Base-by-base conservation (phyloP, 768 basidiomycete species). In the Russula vinacea region DNA sequence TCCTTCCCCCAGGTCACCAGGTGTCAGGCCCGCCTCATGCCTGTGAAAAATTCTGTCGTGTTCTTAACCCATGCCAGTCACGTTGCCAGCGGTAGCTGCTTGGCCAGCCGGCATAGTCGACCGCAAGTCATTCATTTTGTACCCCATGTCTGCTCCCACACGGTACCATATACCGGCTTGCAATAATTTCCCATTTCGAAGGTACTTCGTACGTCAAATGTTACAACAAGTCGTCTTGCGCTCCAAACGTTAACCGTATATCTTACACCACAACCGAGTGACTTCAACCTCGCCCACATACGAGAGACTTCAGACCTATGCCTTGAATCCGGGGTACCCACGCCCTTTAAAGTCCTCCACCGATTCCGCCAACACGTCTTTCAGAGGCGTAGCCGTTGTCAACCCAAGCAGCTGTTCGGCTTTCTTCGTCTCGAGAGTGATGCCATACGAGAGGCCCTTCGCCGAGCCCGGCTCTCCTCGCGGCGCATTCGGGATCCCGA, bases 401-500 rank as follows among this genome's bases (percentile, higher is more conserved):
- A 65, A 29, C 16, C 55, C 64, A 13, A 65, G 55, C 33, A 61
- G 19, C 3, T 65, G 49, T 24, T 56, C 59, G 5, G 55, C 55
- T 24, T 56, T 65, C 14, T 37, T 65, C 32, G 59, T 19, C 40
- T 45, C 9, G 9, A 61, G n/a, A 5, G 2, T 44, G 14, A 9
- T 3, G 17, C 17, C 4, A 22, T 5, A 7, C 22, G 26, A 39
- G 3, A 44, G 7, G 39, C 29, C 42, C n/a, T 51, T 29, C 33
- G 54, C 56, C 33, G 55, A 61, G 3, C 60, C 54, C 2, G 64
- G 64, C 26, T 65, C 64, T 13, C 59, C 59, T 10, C 59, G 59
- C 8, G 64, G 40, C 19, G 45, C 49, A 51, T 57, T 61, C 17
- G 39, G 33, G 33, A 65, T 56, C 3, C 49, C 64, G 16, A 61